Percentiles rank a stretch among this genome's conserved stretches.
Evolutionary conservation across 2,329 filamentous ascomycete species (phyloP).

Genomic region (Colletotrichum cuscutae): DNA sequence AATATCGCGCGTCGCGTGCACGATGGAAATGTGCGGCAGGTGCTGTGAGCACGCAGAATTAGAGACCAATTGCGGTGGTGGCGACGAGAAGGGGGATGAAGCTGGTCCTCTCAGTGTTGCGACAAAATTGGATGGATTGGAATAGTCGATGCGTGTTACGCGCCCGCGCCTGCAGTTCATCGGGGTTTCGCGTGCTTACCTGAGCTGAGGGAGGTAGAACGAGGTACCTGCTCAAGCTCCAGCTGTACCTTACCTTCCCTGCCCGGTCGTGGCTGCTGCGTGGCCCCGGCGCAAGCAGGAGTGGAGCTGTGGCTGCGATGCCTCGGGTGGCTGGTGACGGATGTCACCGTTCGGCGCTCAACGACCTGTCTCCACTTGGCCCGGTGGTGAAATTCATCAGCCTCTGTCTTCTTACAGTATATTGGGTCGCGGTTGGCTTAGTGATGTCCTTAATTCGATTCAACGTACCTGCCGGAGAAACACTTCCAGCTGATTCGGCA

Average conservation of each 20-base stretch:
- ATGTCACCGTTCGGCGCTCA: conserved; percentile 15
- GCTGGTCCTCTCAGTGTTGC: conserved; percentile 22
- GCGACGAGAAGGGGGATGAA: conserved; percentile 17
- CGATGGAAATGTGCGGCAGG: not conserved
- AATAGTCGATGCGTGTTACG: conserved; percentile 33
- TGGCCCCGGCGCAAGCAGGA: conserved; percentile 18
- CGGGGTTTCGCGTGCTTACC: conserved; percentile 35
- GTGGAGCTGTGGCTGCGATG: conserved; percentile 11
- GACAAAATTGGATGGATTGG: conserved; percentile 33
- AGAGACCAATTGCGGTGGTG: conserved; percentile 26
- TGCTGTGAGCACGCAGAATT: not conserved
- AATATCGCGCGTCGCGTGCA: conserved; percentile 15
- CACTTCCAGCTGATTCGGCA: not conserved
- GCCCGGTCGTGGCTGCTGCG: conserved; percentile 22
- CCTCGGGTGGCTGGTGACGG: conserved; percentile 29
- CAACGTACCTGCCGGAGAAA: not conserved
- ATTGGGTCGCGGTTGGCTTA: not conserved
- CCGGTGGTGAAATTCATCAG: not conserved
- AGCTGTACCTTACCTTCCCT: conserved; percentile 24
- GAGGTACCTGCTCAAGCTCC: conserved; percentile 6
- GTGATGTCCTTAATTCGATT: not conserved
- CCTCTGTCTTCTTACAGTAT: not conserved
- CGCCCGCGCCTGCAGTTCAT: conserved; percentile 33
- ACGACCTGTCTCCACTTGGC: conserved; percentile 21
- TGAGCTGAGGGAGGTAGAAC: conserved; percentile 28